Base-by-base conservation (phyloP, 306 rosid species). In the Rosa lucieae region DNA sequence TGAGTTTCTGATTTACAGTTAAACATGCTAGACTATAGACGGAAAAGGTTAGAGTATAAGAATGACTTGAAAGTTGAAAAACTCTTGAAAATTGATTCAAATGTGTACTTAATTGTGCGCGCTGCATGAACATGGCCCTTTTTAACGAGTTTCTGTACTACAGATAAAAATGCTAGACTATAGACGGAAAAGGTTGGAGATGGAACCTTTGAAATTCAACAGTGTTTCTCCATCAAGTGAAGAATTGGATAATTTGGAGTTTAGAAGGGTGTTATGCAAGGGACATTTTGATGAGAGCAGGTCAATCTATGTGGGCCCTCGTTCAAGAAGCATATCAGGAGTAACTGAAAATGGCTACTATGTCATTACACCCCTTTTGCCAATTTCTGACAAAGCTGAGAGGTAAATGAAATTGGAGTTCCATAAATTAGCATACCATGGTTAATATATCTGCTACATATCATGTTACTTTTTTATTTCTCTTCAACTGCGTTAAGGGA, bases 261-360 rank as follows among this genome's bases (percentile, higher is more conserved):
- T 96, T 69, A 90, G 99, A 75, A 93, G 89, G 84, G 89, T 93
- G 65, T 48, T 70, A 15, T 89, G 92, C 80, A 86, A 82, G 76
- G 98, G 99, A 59, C 82, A 83, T 82, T 91, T 90, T 79, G 91
- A 95, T 86, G 98, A 93, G 81, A 82, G 85, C 79, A 91, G 79
- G 40, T 93, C 98, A 58, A 87, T 93, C 81, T 93, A 67, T n/a
- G 87, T 95, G 53, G 99, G 97, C 49, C 98, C 99, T 70, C 98
- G 99, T 68, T 93, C 98, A 74, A 88, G 99, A 89, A 95, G 98
- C 87, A 93, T 95, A 87, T 95, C 98, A 14, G 98, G 99, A 80
- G 87, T 95, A 75, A 91, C 98, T 26, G 97, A 93, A 85, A 95
- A 95, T 73, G 99, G 99, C 79, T 88, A 95, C 89, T 93, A 76